A percentile compares a stretch with the other conserved stretches of the same genome.
phyloP scores from a whole-genome alignment of 2,329 filamentous ascomycete species.

The Curvularia eragrostidis region DNA sequence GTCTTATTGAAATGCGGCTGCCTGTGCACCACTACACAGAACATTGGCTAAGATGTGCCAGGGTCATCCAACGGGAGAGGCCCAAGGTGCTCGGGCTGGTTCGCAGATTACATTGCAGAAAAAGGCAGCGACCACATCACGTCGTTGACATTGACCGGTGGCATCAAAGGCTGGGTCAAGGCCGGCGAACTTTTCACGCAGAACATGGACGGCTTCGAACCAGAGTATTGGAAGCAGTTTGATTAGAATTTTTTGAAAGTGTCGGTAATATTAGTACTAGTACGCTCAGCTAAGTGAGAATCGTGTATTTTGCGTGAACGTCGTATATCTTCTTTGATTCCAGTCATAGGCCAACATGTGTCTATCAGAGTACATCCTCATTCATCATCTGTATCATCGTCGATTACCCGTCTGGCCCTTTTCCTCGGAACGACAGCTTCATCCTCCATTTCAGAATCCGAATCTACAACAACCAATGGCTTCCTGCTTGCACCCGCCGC shows the following conservation, averaged over 20 bases:
- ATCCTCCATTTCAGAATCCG: slow-evolving; percentile 31
- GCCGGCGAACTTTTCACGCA: slow-evolving; percentile 48
- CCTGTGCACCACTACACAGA: not conserved
- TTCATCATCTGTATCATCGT: slow-evolving; percentile 45
- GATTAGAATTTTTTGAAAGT: slow-evolving; percentile 13
- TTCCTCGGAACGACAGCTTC: slow-evolving; percentile 31
- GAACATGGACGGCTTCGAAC: slow-evolving; percentile 51
- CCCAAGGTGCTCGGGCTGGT: slow-evolving; percentile 47
- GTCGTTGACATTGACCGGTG: slow-evolving; percentile 52
- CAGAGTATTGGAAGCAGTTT: slow-evolving; percentile 52
- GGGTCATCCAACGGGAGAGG: slow-evolving; percentile 46
- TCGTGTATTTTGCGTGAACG: not conserved
- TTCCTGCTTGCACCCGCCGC: slow-evolving; percentile 22
- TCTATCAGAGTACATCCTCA: not conserved
- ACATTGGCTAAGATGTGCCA: slow-evolving; percentile 27
- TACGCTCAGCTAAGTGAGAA: not conserved
- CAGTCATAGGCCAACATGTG: not conserved
- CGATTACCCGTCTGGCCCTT: slow-evolving; percentile 39
- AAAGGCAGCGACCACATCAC: slow-evolving; percentile 49
- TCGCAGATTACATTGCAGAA: slow-evolving; percentile 45
- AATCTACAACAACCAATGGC: slow-evolving; percentile 30
- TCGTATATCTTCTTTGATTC: not conserved
- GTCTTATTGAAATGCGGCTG: slow-evolving; percentile 2
- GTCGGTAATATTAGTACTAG: not conserved
- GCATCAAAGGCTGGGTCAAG: slow-evolving; percentile 56